A percentile compares a stretch with the other conserved stretches of the same genome.
Evolutionary conservation across 2,329 filamentous ascomycete species (phyloP).

Genomic region (Aspergillus proliferans): DNA sequence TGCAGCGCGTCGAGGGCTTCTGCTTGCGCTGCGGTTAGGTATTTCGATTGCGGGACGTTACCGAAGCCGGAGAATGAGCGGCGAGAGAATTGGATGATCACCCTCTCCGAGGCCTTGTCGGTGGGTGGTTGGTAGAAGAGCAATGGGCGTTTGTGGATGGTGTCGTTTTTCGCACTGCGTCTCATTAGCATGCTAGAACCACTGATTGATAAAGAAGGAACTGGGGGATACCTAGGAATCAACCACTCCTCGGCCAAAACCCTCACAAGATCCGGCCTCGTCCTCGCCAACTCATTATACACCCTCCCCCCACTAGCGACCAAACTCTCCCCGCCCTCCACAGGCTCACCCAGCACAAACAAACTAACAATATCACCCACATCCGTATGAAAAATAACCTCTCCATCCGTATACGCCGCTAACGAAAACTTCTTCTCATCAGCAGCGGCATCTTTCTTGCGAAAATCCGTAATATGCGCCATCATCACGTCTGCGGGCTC

Average conservation of each 20-base stretch:
- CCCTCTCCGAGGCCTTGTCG: conserved; percentile 39
- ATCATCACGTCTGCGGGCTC: conserved; percentile 28
- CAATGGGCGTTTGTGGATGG: conserved; percentile 35
- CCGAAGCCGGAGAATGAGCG: conserved; percentile 47
- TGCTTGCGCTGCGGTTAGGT: neutral
- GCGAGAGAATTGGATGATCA: conserved; percentile 53
- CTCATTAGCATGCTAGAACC: neutral
- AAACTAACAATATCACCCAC: conserved; percentile 46
- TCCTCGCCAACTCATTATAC: conserved; percentile 46
- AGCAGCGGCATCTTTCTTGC: neutral
- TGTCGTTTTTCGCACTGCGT: conserved; percentile 1
- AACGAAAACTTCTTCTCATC: conserved; percentile 9
- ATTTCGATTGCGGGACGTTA: neutral
- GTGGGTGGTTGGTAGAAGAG: conserved; percentile 49
- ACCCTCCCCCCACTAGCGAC: conserved; percentile 44
- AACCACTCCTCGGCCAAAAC: conserved; percentile 42
- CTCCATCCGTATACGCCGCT: conserved; percentile 19
- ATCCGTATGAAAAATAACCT: conserved; percentile 48
- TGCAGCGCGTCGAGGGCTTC: conserved; percentile 1
- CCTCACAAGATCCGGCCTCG: conserved; percentile 43
- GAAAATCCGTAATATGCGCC: conserved; percentile 14
- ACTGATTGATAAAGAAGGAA: neutral
- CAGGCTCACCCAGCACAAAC: conserved; percentile 36
- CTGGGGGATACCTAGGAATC: neutral
- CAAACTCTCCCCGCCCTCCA: conserved; percentile 44